phyloP scores from a whole-genome alignment of 805 yeast species.

The Ogataea chonburiensis region DNA sequence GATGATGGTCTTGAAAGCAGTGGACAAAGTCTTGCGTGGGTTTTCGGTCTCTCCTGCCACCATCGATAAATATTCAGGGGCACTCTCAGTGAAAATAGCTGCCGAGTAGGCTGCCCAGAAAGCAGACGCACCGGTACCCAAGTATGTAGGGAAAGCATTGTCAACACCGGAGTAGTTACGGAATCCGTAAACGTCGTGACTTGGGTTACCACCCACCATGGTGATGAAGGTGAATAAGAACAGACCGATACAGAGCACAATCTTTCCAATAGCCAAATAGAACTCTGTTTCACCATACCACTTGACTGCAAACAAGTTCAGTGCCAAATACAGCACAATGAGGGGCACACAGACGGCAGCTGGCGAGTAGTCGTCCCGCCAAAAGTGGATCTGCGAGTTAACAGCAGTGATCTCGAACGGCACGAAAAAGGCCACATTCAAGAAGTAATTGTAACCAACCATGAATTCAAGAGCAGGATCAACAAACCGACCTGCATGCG shows the following conservation, averaged over 20 bases:
- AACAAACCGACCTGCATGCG: conserved; percentile 71
- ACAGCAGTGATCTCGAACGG: conserved; percentile 85
- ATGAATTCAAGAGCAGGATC: conserved; percentile 73
- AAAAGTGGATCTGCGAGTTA: conserved; percentile 72
- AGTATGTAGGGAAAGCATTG: conserved; percentile 54
- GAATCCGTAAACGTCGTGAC: conserved; percentile 43
- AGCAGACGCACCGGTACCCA: conserved; percentile 60
- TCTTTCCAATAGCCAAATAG: conserved; percentile 72
- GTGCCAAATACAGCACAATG: conserved; percentile 56
- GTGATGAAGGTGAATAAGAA: conserved; percentile 73
- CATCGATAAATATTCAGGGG: conserved; percentile 84
- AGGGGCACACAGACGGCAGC: conserved; percentile 69
- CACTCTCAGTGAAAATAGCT: conserved; percentile 74
- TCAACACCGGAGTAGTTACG: conserved; percentile 26
- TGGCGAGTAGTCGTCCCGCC: conserved; percentile 76
- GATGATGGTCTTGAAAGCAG: conserved; percentile 75
- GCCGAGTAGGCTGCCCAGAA: conserved; percentile 65
- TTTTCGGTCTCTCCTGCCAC: conserved; percentile 77
- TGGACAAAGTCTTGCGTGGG: conserved; percentile 61
- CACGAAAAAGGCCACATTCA: conserved; percentile 71
- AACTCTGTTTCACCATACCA: conserved; percentile 83
- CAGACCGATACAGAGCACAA: conserved; percentile 74
- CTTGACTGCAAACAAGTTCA: conserved; percentile 71
- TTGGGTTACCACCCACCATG: conserved; percentile 87
- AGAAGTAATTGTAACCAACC: conserved; percentile 80